phyloP scores from a whole-genome alignment of 345 rosid genomes.

The Pseudoturritis turrita region DNA sequence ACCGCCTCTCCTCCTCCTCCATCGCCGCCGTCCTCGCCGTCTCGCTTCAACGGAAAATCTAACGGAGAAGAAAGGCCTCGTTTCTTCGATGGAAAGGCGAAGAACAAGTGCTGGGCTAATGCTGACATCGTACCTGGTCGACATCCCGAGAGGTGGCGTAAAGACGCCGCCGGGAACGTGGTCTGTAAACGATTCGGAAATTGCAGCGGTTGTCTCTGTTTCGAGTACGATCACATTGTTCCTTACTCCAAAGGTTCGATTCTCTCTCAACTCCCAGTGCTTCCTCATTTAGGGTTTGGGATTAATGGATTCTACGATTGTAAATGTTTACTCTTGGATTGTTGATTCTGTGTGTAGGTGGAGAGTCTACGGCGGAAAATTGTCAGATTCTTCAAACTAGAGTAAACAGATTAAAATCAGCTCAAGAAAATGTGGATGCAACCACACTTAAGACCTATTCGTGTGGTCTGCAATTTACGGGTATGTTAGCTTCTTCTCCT shows the following conservation, averaged over 20 bases:
- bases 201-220: conserved; percentile 90
- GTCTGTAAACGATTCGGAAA: conserved; percentile 90
- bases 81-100: conserved; percentile 67
- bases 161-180: conserved; percentile 82
- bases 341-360: conserved; percentile 42
- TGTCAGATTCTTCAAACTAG: conserved; percentile 92
- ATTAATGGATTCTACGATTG: not conserved
- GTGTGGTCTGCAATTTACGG: conserved; percentile 50
- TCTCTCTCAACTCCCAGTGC: not conserved
- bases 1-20: conserved; percentile 5
- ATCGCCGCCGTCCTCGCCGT: conserved; percentile 32
- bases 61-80: conserved; percentile 60
- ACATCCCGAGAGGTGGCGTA: conserved; percentile 96
- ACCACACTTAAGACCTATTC: conserved; percentile 60
- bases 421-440: conserved; percentile 49
- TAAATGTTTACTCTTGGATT: not conserved
- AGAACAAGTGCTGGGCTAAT: conserved; percentile 68
- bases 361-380: conserved; percentile 70
- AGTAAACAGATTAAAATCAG: conserved; percentile 73
- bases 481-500: conserved; percentile 12
- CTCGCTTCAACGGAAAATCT: conserved; percentile 1
- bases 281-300: not conserved
- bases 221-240: conserved; percentile 86
- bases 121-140: conserved; percentile 76
- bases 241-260: conserved; percentile 82